Conservation (phyloP, 1,284 basidiomycete genomes). For the Coniferiporia sulphurascens region DNA sequence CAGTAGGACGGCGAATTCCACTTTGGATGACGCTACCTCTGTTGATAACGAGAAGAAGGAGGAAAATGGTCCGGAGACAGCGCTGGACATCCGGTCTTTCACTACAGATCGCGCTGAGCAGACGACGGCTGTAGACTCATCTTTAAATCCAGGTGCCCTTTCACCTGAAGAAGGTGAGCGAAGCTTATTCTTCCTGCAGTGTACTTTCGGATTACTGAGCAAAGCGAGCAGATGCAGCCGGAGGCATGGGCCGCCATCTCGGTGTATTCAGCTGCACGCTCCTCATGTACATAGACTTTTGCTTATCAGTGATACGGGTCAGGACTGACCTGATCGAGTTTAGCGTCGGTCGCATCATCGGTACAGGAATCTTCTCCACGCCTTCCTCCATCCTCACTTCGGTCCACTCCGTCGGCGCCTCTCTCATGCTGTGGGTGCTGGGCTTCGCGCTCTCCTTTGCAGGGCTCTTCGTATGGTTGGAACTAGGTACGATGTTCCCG, state of each 20-base stretch:
- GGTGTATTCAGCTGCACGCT: slow-evolving; percentile 47
- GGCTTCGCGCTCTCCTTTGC: slow-evolving; percentile 48
- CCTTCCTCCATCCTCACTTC: slow-evolving; percentile 50
- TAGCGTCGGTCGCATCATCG: slow-evolving; percentile 51
- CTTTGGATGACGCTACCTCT: neutral
- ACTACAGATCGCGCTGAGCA: neutral
- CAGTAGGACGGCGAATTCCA: neutral
- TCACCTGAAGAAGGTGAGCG: slow-evolving; percentile 28
- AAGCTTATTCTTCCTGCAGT: neutral
- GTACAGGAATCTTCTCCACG: slow-evolving; percentile 62
- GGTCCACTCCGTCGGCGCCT: slow-evolving; percentile 48
- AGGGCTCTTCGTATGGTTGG: slow-evolving; percentile 53
- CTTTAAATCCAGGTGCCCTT: slow-evolving; percentile 25
- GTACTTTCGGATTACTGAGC: neutral
- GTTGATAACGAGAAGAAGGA: neutral
- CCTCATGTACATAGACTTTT: slow-evolving; percentile 29
- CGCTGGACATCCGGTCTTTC: neutral
- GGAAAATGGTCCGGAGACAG: neutral
- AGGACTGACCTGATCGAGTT: neutral
- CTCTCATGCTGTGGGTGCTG: slow-evolving; percentile 52
- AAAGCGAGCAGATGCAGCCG: slow-evolving; percentile 33
- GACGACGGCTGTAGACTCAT: slow-evolving; percentile 7
- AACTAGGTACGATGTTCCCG: slow-evolving; percentile 50
- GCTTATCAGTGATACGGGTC: neutral
- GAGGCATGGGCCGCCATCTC: slow-evolving; percentile 48